Conservation (phyloP, 2,329 filamentous ascomycete species). For the Pyrenophora seminiperda region DNA sequence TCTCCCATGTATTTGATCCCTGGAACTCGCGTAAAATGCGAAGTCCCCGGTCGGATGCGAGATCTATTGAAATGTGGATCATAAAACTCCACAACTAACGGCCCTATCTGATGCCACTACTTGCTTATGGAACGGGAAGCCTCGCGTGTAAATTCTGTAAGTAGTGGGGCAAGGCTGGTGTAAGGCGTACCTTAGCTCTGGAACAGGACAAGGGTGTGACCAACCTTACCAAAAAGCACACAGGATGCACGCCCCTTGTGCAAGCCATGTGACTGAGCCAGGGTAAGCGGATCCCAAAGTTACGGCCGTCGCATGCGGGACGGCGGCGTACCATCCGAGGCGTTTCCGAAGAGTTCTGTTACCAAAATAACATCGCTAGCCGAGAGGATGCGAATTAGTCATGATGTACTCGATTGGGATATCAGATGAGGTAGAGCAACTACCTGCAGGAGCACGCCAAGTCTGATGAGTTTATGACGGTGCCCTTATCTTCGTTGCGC, state of each 20-base stretch:
- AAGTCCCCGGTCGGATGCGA: constrained; percentile 8
- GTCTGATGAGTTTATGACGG: constrained; percentile 7
- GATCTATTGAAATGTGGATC: constrained; percentile 18
- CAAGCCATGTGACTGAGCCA: constrained; percentile 4
- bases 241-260: not conserved
- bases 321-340: not conserved
- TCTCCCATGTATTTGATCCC: constrained; percentile 2
- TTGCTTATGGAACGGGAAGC: constrained; percentile 2
- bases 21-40: constrained; percentile 9
- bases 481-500: too few species aligned
- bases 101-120: constrained; percentile 3
- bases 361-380: constrained; percentile 3
- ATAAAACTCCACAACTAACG: constrained; percentile 6
- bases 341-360: constrained; percentile 1
- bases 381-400: constrained; percentile 1
- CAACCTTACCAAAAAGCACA: constrained; percentile 5
- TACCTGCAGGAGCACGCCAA: not conserved
- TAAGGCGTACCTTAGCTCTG: constrained; percentile 3
- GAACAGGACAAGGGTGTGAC: not conserved
- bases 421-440: not conserved
- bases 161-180: not conserved
- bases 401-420: constrained; percentile 3
- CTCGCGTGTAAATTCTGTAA: not conserved
- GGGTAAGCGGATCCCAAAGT: not conserved
- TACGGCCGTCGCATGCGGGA: not conserved